These are phyloP conservation scores for Aspergillus udagawae DNA, from an alignment of 2,329 filamentous ascomycete genomes.

Conservation along the genomic window DNA sequence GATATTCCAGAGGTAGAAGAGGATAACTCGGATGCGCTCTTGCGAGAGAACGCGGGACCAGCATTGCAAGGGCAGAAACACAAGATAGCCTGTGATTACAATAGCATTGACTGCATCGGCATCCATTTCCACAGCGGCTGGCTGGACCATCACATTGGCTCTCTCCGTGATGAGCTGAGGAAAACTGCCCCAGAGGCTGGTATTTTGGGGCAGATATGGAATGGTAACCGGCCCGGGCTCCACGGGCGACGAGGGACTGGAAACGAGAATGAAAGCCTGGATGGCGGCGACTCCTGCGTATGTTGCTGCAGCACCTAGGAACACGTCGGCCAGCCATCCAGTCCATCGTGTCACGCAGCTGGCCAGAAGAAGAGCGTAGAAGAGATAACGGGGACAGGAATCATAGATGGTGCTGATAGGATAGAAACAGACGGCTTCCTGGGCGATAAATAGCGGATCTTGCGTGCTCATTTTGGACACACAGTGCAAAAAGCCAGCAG, in stretches of 20 bases:
- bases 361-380: slow-evolving; percentile 27
- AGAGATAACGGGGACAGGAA: slow-evolving; percentile 30
- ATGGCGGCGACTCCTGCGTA: slow-evolving; percentile 31
- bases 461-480: slow-evolving; percentile 8
- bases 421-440: slow-evolving; percentile 28
- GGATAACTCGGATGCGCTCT: slow-evolving; percentile 22
- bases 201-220: slow-evolving; percentile 16
- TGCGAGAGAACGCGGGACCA: slow-evolving; percentile 28
- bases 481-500: background rate
- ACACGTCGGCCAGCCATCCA: slow-evolving; percentile 29
- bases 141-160: slow-evolving; percentile 18
- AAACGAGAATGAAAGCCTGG: slow-evolving; percentile 29
- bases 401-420: slow-evolving; percentile 33
- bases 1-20: slow-evolving; percentile 28
- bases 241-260: slow-evolving; percentile 9
- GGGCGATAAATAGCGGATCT: slow-evolving; percentile 23
- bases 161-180: slow-evolving; percentile 19
- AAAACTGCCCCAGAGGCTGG: slow-evolving; percentile 13
- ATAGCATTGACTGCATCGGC: slow-evolving; percentile 31
- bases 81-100: slow-evolving; percentile 31
- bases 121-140: slow-evolving; percentile 28
- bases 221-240: slow-evolving; percentile 18
- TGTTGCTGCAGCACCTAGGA: slow-evolving; percentile 29
- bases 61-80: slow-evolving; percentile 31
- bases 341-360: slow-evolving; percentile 27